Evolutionary conservation across 768 basidiomycete genomes (phyloP).

Genomic region (Leucocoprinus birnbaumii): DNA sequence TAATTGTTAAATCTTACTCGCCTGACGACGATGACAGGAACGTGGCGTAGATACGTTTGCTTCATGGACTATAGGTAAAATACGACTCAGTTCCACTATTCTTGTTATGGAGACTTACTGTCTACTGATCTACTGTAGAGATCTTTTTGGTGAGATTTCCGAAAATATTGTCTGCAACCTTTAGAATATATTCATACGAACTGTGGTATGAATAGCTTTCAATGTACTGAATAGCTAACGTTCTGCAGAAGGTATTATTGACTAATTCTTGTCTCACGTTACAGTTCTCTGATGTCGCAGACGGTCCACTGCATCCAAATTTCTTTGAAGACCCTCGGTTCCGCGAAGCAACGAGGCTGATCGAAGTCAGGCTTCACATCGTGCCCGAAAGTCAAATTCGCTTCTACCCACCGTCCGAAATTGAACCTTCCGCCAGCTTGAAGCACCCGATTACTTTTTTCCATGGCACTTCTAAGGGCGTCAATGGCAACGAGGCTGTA

Average conservation of each 20-base stretch:
- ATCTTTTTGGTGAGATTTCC: slow-evolving; percentile 38
- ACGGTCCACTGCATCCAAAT: slow-evolving; percentile 34
- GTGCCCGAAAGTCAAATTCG: slow-evolving; percentile 30
- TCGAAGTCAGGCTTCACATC: slow-evolving; percentile 53
- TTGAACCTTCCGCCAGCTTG: slow-evolving; percentile 14
- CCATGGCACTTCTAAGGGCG: slow-evolving; percentile 40
- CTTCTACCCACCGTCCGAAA: slow-evolving; percentile 20
- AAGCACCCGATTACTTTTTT: slow-evolving; percentile 45
- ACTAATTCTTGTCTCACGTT: slow-evolving; percentile 6
- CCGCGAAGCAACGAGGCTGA: slow-evolving; percentile 62
- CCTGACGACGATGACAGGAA: slow-evolving; percentile 32
- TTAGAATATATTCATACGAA: not conserved
- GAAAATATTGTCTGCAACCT: not conserved
- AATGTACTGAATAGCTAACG: slow-evolving; percentile 34
- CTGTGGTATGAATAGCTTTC: slow-evolving; percentile 29
- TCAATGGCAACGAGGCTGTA: slow-evolving; percentile 38
- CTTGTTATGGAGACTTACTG: not conserved
- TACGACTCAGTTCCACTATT: too few species aligned
- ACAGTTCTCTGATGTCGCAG: slow-evolving; percentile 31
- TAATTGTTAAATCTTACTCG: too few species aligned
- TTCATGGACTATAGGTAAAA: slow-evolving; percentile 76
- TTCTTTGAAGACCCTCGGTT: slow-evolving; percentile 57
- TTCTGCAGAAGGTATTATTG: slow-evolving; percentile 9
- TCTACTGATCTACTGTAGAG: slow-evolving; percentile 20
- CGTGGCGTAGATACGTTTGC: slow-evolving; percentile 72